Base-by-base conservation (phyloP, 768 basidiomycete species). In the Kwoniella mangroviensis region DNA sequence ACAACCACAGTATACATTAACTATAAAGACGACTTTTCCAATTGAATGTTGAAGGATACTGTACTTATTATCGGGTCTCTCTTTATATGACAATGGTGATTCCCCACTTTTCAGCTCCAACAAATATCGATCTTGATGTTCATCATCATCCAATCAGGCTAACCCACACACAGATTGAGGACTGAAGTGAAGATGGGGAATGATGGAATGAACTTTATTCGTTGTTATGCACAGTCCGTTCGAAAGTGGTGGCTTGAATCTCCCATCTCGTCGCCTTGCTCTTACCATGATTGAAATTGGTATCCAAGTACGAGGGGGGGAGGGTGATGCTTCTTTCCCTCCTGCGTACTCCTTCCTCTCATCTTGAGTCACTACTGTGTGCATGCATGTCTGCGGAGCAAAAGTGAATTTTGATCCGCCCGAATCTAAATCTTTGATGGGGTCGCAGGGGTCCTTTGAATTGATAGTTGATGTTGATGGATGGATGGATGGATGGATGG, bases 381-480 rank as follows among this genome's bases (percentile, higher is more conserved):
- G 24, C 19, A 22, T 21, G n/a, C n/a, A 3, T 10, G 24, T 21
- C 53, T 22, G 22, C n/a, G 24, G 53, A 11, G 53, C 22, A 22
- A 22, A n/a, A 13, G 13, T 5, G 21, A 34, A 26, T 17, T 24
- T 57, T 57, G 56, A 57, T 57, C 56, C 56, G 56, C 56, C 56
- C 56, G 56, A 34, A 34, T 57, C 13, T 57, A 21, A 24, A 24
- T 56, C n/a, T 40, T 57, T 57, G 56, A 57, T 57, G 56, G 56
- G 56, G 17, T 26, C 2, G 26, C n/a, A 54, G 26, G 56, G 56
- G 56, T 57, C 56, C 56, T 57, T 57, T 57, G 56, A 10, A 12
- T 57, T 57, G 24, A 57, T 57, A 2, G 24, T 45, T 45, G 43
- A 45, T 4, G 26, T 4, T 26, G 26, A 26, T 26, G 2, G 26